These are phyloP conservation scores for Chytridium lagenaria DNA, from an alignment of 371 early-diverging fungal species.

Conservation along the genomic window DNA sequence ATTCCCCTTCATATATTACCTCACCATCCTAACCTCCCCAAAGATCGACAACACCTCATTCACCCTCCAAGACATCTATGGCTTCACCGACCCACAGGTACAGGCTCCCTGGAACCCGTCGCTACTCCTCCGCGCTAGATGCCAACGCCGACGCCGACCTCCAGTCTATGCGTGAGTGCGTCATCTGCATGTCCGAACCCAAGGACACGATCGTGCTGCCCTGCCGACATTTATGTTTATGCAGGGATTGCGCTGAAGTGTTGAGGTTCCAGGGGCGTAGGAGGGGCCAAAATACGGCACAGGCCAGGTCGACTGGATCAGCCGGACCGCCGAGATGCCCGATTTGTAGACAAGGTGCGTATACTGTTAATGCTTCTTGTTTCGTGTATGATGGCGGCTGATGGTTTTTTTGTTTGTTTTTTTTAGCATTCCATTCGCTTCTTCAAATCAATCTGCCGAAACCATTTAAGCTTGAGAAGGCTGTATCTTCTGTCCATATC, in stretches of 20 bases:
- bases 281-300: neutral
- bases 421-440: slow-evolving; percentile 38
- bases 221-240: slow-evolving; percentile 49
- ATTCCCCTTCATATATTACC: neutral
- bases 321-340: slow-evolving; percentile 46
- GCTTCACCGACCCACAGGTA: slow-evolving; percentile 41
- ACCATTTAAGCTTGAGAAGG: slow-evolving; percentile 19
- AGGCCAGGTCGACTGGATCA: neutral
- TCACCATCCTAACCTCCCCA: neutral
- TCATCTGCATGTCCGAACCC: slow-evolving; percentile 47
- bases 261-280: slow-evolving; percentile 34
- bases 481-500: neutral
- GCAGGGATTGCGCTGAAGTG: slow-evolving; percentile 42
- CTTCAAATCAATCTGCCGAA: slow-evolving; percentile 39
- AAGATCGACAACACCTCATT: slow-evolving; percentile 32
- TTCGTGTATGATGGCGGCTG: neutral
- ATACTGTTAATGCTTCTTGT: neutral
- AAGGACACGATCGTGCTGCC: slow-evolving; percentile 49
- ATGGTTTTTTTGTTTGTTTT: neutral
- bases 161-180: slow-evolving; percentile 44
- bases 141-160: slow-evolving; percentile 5
- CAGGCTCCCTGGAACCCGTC: slow-evolving; percentile 17
- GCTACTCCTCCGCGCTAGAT: neutral
- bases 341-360: slow-evolving; percentile 47
- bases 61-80: slow-evolving; percentile 44